A percentile compares a stretch with the other conserved stretches of the same genome.
Conservation (phyloP, 768 basidiomycete species). For the Agaricus blazei region DNA sequence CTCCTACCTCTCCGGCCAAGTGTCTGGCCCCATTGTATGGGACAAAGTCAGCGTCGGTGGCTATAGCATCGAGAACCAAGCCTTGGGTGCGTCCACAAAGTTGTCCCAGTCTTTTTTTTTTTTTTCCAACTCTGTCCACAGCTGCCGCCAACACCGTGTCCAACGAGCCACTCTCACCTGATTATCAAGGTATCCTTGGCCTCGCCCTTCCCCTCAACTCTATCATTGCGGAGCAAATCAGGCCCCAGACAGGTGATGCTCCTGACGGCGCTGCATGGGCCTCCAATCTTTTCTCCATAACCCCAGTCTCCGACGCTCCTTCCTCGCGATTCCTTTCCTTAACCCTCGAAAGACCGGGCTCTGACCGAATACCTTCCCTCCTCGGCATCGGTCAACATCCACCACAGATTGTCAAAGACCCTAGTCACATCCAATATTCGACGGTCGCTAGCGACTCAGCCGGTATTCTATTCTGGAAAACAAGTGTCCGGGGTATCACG, state of each 20-base stretch:
- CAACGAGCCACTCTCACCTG: slow-evolving; percentile 49
- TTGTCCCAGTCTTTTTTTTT: not conserved
- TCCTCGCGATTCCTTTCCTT: slow-evolving; percentile 62
- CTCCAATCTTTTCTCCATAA: slow-evolving; percentile 69
- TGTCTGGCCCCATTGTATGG: slow-evolving; percentile 64
- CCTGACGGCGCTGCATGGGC: slow-evolving; percentile 65
- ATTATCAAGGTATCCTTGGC: slow-evolving; percentile 67
- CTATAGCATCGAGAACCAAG: slow-evolving; percentile 61
- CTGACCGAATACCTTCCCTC: slow-evolving; percentile 45
- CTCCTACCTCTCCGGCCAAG: slow-evolving; percentile 54
- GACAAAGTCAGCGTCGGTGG: slow-evolving; percentile 59
- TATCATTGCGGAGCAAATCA: slow-evolving; percentile 49
- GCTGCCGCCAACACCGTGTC: slow-evolving; percentile 54
- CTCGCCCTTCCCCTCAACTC: slow-evolving; percentile 72
- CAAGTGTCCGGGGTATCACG: slow-evolving; percentile 48
- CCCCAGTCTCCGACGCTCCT: slow-evolving; percentile 48
- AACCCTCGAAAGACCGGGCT: slow-evolving; percentile 65
- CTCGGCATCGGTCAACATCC: slow-evolving; percentile 74
- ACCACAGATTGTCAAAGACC: slow-evolving; percentile 41
- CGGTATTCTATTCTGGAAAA: slow-evolving; percentile 62
- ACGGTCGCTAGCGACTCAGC: slow-evolving; percentile 31
- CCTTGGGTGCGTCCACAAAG: slow-evolving; percentile 46
- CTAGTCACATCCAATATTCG: slow-evolving; percentile 46
- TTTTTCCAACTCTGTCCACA: too few relatives aligned
- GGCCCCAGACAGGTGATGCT: slow-evolving; percentile 40